phyloP scores from a whole-genome alignment of 805 yeast genomes.

The Cyberlindnera misumaiensis region DNA sequence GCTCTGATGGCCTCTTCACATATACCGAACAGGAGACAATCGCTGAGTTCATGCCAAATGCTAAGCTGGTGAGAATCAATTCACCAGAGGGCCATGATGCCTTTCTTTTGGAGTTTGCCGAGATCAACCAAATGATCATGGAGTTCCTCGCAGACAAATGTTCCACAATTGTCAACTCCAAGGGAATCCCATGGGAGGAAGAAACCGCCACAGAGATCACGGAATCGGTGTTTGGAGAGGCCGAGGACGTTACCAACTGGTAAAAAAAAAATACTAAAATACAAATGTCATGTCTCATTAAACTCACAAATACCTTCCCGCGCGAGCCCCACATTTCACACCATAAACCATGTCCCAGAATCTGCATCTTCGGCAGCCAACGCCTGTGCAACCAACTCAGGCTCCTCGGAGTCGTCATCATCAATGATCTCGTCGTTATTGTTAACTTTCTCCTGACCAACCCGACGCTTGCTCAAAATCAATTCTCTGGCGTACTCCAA shows the following conservation, averaged over 20 bases:
- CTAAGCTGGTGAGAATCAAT: constrained; percentile 61
- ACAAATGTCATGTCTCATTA: neutral
- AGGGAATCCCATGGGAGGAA: constrained; percentile 37
- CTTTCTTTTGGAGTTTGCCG: constrained; percentile 80
- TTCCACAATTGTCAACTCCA: constrained; percentile 49
- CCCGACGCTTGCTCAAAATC: constrained; percentile 36
- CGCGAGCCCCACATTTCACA: constrained; percentile 7
- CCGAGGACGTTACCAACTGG: constrained; percentile 93
- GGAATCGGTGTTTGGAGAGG: constrained; percentile 84
- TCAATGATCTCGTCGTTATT: no score
- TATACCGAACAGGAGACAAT: constrained; percentile 84
- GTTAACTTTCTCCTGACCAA: neutral
- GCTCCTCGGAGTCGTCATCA: no score
- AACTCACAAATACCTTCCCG: no score
- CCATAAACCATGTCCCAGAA: constrained; percentile 17
- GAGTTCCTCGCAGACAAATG: constrained; percentile 55
- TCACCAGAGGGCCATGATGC: constrained; percentile 99
- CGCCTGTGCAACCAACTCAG: neutral
- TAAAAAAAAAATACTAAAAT: constrained; percentile 21
- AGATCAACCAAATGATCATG: constrained; percentile 64
- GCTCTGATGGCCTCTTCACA: constrained; percentile 90
- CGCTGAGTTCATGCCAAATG: constrained; percentile 66
- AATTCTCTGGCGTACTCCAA: constrained; percentile 67
- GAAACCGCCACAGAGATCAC: constrained; percentile 37
- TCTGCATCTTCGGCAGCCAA: constrained; percentile 6